These are phyloP conservation scores for Saxophila tyrrhenica DNA, from an alignment of 495 filamentous ascomycete species.

Conservation along the genomic window DNA sequence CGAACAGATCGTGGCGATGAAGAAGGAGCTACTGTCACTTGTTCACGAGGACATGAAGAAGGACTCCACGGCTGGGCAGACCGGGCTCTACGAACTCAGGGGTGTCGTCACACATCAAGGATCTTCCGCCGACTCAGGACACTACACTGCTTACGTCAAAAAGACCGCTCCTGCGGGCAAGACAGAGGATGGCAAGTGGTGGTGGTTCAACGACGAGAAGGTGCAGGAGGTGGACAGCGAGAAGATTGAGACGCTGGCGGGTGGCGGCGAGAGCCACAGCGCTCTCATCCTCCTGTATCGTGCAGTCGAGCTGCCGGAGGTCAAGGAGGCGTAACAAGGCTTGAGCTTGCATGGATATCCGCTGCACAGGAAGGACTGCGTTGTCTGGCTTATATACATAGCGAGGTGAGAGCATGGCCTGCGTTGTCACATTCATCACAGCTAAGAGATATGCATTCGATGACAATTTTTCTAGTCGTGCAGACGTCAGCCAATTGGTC, in stretches of 20 bases:
- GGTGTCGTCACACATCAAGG: constrained; percentile 97
- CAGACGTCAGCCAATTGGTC: too few relatives aligned
- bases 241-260: constrained; percentile 80
- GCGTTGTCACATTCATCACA: background rate
- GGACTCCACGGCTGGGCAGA: constrained; percentile 78
- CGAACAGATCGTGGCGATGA: constrained; percentile 58
- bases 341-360: background rate
- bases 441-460: too few relatives aligned
- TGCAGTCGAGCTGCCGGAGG: constrained; percentile 55
- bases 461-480: too few relatives aligned
- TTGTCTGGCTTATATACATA: background rate
- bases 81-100: constrained; percentile 86
- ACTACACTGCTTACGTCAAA: constrained; percentile 97
- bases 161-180: constrained; percentile 60
- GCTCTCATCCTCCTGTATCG: constrained; percentile 87
- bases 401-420: background rate
- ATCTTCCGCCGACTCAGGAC: constrained; percentile 89
- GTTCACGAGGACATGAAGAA: constrained; percentile 58
- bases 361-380: too few relatives aligned
- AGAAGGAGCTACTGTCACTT: constrained; percentile 70
- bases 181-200: constrained; percentile 88
- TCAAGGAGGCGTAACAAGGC: constrained; percentile 4
- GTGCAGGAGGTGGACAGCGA: constrained; percentile 84
- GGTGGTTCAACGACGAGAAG: constrained; percentile 99
- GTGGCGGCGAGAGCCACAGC: constrained; percentile 93